These are phyloP conservation scores for Puccinia horiana DNA, from an alignment of 1,284 basidiomycete genomes.

Conservation along the genomic window DNA sequence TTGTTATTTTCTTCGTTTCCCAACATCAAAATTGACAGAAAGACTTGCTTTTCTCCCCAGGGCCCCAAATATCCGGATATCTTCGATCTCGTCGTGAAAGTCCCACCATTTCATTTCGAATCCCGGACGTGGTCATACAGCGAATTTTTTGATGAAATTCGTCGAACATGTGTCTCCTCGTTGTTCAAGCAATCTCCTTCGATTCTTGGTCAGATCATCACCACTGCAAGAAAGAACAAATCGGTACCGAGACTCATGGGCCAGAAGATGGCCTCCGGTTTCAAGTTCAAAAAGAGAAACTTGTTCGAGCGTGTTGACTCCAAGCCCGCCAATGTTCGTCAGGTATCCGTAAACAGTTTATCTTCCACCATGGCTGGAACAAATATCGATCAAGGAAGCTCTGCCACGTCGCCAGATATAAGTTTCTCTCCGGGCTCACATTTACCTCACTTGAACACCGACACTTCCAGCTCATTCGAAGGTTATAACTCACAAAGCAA, in stretches of 20 bases:
- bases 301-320: constrained; percentile 37
- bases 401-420: not conserved
- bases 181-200: constrained; percentile 49
- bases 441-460: not conserved
- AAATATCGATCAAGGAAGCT: constrained; percentile 30
- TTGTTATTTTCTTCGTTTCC: not conserved
- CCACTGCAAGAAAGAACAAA: constrained; percentile 49
- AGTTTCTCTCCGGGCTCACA: not conserved
- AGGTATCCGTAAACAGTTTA: not conserved
- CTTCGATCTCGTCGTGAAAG: constrained; percentile 48
- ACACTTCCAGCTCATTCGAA: not conserved
- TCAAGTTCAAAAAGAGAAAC: constrained; percentile 44
- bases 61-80: constrained; percentile 50
- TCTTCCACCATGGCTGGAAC: constrained; percentile 17
- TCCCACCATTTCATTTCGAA: constrained; percentile 50
- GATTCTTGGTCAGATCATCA: constrained; percentile 50
- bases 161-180: constrained; percentile 47
- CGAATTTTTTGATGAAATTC: constrained; percentile 50
- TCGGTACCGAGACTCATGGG: constrained; percentile 48
- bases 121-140: constrained; percentile 49
- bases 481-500: not conserved
- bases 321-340: not conserved
- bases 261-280: constrained; percentile 49
- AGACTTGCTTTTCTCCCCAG: constrained; percentile 5
- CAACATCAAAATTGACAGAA: not conserved